Conservation (phyloP, 2,329 filamentous ascomycete species). For the Apiospora koreana region DNA sequence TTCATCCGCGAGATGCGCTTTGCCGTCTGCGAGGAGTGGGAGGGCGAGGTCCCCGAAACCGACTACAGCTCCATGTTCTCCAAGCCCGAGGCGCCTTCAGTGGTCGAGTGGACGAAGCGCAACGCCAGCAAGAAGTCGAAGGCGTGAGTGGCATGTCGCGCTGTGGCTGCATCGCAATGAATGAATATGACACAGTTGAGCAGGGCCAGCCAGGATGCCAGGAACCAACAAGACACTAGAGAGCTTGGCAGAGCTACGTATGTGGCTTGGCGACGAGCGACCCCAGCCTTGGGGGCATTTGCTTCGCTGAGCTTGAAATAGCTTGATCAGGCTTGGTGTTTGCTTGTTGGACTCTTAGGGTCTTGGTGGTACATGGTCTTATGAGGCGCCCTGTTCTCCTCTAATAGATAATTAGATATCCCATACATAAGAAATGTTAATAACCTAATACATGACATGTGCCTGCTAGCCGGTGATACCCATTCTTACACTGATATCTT, state of each 20-base stretch:
- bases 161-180: background rate
- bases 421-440: background rate
- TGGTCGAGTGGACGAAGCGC: conserved; percentile 32
- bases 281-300: background rate
- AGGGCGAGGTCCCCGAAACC: conserved; percentile 58
- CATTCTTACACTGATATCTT: background rate
- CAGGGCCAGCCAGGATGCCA: background rate
- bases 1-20: conserved; percentile 64
- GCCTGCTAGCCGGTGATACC: background rate
- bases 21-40: conserved; percentile 53
- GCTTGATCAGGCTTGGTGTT: background rate
- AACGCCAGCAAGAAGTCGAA: background rate
- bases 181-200: background rate
- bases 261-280: background rate
- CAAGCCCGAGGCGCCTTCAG: conserved; percentile 34
- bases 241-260: background rate
- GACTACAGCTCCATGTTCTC: conserved; percentile 59
- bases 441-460: background rate
- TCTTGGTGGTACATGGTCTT: background rate
- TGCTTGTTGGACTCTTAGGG: background rate
- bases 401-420: conserved; percentile 7
- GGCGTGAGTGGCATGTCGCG: background rate
- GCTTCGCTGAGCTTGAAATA: conserved; percentile 3
- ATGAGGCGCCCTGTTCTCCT: background rate
- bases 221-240: background rate